Conservation (phyloP, 345 rosid species). For the Syzygium jambos region DNA sequence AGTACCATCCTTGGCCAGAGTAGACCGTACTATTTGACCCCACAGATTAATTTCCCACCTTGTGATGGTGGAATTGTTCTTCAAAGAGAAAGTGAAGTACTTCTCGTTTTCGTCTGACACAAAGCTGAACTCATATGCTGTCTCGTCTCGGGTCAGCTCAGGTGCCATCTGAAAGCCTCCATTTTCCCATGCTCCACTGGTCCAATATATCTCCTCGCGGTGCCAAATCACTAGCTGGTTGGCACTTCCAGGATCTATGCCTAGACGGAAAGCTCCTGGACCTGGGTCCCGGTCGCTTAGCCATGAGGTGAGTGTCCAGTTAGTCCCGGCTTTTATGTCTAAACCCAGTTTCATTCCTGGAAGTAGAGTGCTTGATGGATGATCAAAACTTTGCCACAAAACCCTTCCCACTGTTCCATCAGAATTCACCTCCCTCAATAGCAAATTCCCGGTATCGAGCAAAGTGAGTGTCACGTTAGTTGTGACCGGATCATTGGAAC, state of each 20-base stretch:
- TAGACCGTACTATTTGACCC: constrained; percentile 36
- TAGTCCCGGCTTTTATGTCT: constrained; percentile 31
- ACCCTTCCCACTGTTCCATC: constrained; percentile 23
- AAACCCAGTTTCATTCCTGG: constrained; percentile 68
- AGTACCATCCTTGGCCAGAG: not conserved
- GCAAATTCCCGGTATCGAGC: constrained; percentile 44
- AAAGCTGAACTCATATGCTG: constrained; percentile 30
- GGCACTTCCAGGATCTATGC: constrained; percentile 32
- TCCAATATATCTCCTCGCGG: constrained; percentile 38
- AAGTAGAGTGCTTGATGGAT: constrained; percentile 37
- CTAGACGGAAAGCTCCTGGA: constrained; percentile 54
- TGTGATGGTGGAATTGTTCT: constrained; percentile 19
- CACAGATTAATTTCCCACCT: constrained; percentile 38
- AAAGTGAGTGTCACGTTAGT: constrained; percentile 27
- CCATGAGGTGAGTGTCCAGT: constrained; percentile 45
- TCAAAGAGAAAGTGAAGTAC: constrained; percentile 39
- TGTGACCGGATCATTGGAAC: constrained; percentile 9
- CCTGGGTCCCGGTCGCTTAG: constrained; percentile 27
- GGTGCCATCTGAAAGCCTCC: constrained; percentile 30
- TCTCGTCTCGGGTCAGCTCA: constrained; percentile 13
- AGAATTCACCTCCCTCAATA: constrained; percentile 14
- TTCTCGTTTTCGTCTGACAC: constrained; percentile 20
- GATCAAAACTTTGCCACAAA: constrained; percentile 64
- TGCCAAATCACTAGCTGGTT: constrained; percentile 45
- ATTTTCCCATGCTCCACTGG: constrained; percentile 37